A percentile compares a stretch with the other conserved stretches of the same genome.
phyloP scores from a whole-genome alignment of 306 rosid species.

The Pueraria montana region DNA sequence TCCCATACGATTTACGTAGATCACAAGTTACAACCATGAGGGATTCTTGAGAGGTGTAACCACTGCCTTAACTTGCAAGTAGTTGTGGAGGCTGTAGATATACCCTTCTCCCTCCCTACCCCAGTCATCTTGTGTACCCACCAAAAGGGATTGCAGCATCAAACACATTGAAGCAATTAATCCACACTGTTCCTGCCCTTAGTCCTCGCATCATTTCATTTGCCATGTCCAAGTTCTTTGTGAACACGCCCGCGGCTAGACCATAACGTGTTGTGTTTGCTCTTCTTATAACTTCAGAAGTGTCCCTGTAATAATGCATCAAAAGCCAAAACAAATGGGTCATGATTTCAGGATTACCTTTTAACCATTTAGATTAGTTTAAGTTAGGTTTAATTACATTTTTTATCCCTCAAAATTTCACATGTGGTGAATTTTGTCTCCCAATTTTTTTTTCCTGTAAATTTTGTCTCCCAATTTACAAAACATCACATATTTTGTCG shows the following conservation, averaged over 20 bases:
- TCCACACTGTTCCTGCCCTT: constrained; percentile 67
- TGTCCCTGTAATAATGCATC: constrained; percentile 52
- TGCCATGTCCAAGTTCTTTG: constrained; percentile 61
- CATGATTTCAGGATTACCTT: neutral
- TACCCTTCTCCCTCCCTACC: too few species aligned
- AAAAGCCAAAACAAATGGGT: neutral
- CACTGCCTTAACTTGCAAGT: constrained; percentile 77
- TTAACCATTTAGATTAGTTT: neutral
- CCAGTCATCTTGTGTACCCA: too few species aligned
- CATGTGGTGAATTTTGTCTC: too few species aligned
- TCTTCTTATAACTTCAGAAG: constrained; percentile 60
- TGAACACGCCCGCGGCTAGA: constrained; percentile 75
- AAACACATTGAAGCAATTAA: constrained; percentile 58
- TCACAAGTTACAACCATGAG: too few species aligned
- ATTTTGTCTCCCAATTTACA: too few species aligned
- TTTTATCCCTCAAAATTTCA: too few species aligned
- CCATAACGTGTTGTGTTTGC: constrained; percentile 65
- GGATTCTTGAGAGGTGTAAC: constrained; percentile 44
- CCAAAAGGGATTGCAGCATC: too few species aligned
- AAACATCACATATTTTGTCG: too few species aligned
- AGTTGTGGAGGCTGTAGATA: too few species aligned
- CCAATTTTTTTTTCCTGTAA: too few species aligned
- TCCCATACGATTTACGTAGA: neutral
- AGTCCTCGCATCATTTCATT: constrained; percentile 56
- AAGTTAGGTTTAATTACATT: too few species aligned